Evolutionary conservation across 2,329 filamentous ascomycete species (phyloP).

Genomic region (Gliomastix tumulicola): DNA sequence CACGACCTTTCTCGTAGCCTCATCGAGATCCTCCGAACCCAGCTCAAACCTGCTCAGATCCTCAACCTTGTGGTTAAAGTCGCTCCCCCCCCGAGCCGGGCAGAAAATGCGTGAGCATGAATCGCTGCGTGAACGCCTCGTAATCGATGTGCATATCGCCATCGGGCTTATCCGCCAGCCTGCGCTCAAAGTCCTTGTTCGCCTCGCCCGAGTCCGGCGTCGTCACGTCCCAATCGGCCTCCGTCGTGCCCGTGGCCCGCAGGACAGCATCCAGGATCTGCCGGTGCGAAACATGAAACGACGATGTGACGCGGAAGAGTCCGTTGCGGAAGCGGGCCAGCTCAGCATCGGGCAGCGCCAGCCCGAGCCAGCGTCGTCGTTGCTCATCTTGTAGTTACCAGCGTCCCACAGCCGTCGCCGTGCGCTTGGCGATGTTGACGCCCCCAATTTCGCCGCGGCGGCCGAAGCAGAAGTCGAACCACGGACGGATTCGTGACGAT

Average conservation of each 20-base stretch:
- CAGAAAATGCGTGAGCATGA: conserved; percentile 19
- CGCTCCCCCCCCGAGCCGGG: conserved; percentile 22
- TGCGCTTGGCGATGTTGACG: not conserved
- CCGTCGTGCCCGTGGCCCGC: conserved; percentile 15
- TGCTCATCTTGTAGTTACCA: conserved; percentile 17
- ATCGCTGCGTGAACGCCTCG: conserved; percentile 10
- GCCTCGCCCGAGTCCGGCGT: conserved; percentile 5
- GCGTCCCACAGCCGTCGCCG: conserved; percentile 15
- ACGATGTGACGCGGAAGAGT: conserved; percentile 22
- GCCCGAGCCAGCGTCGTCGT: conserved; percentile 20
- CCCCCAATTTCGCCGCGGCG: too few species aligned
- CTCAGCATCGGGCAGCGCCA: conserved; percentile 22
- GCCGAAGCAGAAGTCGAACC: too few species aligned
- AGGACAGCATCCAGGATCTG: conserved; percentile 23
- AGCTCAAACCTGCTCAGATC: conserved; percentile 16
- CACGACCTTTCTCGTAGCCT: not conserved
- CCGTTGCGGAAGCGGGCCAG: conserved; percentile 18
- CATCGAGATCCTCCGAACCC: not conserved
- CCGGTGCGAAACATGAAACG: conserved; percentile 16
- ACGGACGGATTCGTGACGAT: conserved; percentile 19
- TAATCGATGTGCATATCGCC: too few species aligned
- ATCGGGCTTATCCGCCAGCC: conserved; percentile 7
- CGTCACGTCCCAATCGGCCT: conserved; percentile 15
- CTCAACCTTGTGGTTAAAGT: conserved; percentile 19
- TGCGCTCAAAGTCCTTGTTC: conserved; percentile 7